Conservation (phyloP, 2,329 filamentous ascomycete genomes). For the Colletotrichum melonis region DNA sequence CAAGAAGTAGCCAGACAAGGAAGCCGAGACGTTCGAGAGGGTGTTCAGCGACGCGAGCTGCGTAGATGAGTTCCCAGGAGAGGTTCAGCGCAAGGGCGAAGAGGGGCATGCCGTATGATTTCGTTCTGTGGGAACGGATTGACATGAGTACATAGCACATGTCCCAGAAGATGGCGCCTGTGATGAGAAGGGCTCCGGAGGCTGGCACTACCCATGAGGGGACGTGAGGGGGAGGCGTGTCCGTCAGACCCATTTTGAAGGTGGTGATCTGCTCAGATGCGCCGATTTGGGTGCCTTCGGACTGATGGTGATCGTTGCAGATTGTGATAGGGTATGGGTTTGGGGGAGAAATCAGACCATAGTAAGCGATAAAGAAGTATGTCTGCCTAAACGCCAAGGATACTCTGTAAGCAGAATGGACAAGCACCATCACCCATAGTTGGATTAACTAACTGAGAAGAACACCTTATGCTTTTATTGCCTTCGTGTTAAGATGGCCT, state of each 20-base stretch:
- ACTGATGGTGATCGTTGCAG: neutral
- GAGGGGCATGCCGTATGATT: conserved; percentile 62
- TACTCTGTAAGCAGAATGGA: neutral
- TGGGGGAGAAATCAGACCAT: neutral
- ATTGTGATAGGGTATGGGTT: neutral
- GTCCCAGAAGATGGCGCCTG: conserved; percentile 54
- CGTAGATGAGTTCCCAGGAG: conserved; percentile 63
- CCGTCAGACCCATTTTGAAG: conserved; percentile 4
- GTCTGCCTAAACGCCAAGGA: neutral
- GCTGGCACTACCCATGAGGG: conserved; percentile 51
- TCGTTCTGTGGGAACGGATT: conserved; percentile 55
- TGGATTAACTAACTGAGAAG: neutral
- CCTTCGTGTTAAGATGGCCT: neutral
- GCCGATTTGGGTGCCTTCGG: neutral
- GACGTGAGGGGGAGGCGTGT: conserved; percentile 23
- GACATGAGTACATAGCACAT: conserved; percentile 59
- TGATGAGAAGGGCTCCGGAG: conserved; percentile 47
- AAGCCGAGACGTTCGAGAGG: conserved; percentile 57
- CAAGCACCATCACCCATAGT: neutral
- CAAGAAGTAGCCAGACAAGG: conserved; percentile 60
- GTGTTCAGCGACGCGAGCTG: conserved; percentile 57
- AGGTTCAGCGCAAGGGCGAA: conserved; percentile 61
- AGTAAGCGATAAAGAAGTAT: neutral
- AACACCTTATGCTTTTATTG: neutral
- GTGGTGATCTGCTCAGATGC: neutral